Conservation (phyloP, 2,329 filamentous ascomycete genomes). For the Dichotomopilus funicola region DNA sequence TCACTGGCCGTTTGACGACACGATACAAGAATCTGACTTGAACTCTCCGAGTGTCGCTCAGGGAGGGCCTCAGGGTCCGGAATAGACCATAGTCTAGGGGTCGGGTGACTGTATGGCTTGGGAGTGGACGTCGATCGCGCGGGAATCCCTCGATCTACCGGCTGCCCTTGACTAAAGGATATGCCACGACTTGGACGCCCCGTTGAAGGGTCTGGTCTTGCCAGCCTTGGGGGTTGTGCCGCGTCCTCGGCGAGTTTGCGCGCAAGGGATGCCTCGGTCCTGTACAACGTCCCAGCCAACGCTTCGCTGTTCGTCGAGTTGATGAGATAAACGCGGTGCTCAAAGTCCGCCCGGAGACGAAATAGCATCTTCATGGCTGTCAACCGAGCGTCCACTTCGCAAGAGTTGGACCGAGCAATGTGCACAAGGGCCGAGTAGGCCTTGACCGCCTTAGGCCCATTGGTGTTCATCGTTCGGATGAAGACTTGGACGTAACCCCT, state of each 20-base stretch:
- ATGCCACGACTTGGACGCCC: slow-evolving; percentile 44
- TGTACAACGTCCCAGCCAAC: slow-evolving; percentile 64
- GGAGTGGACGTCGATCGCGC: slow-evolving; percentile 38
- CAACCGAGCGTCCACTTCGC: slow-evolving; percentile 63
- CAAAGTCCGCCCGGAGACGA: slow-evolving; percentile 74
- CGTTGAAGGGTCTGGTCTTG: slow-evolving; percentile 38
- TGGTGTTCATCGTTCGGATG: slow-evolving; percentile 61
- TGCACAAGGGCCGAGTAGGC: slow-evolving; percentile 58
- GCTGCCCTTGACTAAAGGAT: slow-evolving; percentile 44
- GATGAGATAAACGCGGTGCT: slow-evolving; percentile 67
- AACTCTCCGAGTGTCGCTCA: slow-evolving; percentile 36
- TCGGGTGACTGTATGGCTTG: slow-evolving; percentile 29
- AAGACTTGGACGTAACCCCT: slow-evolving; percentile 71
- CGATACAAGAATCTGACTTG: slow-evolving; percentile 48
- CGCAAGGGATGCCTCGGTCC: slow-evolving; percentile 49
- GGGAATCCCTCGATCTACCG: slow-evolving; percentile 37
- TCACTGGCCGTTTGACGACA: slow-evolving; percentile 21
- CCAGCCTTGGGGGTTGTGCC: slow-evolving; percentile 38
- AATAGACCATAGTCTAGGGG: slow-evolving; percentile 52
- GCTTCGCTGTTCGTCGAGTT: slow-evolving; percentile 64
- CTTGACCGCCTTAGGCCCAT: slow-evolving; percentile 56
- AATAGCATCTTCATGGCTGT: slow-evolving; percentile 74
- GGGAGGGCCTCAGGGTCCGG: slow-evolving; percentile 53
- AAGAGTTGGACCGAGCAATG: slow-evolving; percentile 53
- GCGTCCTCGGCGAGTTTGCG: slow-evolving; percentile 47